These are phyloP conservation scores for Acmispon strigosus DNA, from an alignment of 306 rosid species.

Conservation along the genomic window DNA sequence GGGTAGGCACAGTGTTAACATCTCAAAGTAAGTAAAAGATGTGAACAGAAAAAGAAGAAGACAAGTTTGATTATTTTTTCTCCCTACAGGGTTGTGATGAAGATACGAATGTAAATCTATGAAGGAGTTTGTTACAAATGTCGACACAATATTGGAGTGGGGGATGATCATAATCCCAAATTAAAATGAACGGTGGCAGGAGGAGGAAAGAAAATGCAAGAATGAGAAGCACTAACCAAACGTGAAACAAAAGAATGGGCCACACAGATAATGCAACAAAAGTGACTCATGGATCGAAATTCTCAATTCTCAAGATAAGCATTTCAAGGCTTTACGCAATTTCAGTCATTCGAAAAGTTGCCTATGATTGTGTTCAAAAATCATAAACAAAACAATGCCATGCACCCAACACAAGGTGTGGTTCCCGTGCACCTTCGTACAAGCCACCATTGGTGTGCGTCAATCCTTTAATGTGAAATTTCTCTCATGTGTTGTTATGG, in stretches of 20 bases:
- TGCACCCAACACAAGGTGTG: constrained; percentile 17
- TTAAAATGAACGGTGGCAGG: constrained; percentile 13
- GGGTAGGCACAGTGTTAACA: not conserved
- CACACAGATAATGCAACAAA: constrained; percentile 17
- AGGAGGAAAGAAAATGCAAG: not conserved
- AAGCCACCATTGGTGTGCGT: too few species aligned
- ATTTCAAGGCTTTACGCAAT: constrained; percentile 34
- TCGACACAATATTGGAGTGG: constrained; percentile 9
- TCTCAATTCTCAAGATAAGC: constrained; percentile 23
- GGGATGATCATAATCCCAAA: not conserved
- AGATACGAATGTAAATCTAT: not conserved
- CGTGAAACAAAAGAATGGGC: constrained; percentile 23
- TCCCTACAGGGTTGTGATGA: too few species aligned
- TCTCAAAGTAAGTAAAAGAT: not conserved
- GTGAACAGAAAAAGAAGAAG: not conserved
- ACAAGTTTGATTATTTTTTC: not conserved
- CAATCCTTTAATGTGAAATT: too few species aligned
- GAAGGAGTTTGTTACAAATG: constrained; percentile 40
- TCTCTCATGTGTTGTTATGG: too few species aligned
- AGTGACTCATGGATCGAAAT: constrained; percentile 3
- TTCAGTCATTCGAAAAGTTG: constrained; percentile 14
- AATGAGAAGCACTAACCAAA: constrained; percentile 22
- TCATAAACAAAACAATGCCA: not conserved
- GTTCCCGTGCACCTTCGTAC: constrained; percentile 7
- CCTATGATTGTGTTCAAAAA: constrained; percentile 21